Evolutionary conservation across 495 filamentous ascomycete genomes (phyloP).

Genomic region (Annulohypoxylon bovei): DNA sequence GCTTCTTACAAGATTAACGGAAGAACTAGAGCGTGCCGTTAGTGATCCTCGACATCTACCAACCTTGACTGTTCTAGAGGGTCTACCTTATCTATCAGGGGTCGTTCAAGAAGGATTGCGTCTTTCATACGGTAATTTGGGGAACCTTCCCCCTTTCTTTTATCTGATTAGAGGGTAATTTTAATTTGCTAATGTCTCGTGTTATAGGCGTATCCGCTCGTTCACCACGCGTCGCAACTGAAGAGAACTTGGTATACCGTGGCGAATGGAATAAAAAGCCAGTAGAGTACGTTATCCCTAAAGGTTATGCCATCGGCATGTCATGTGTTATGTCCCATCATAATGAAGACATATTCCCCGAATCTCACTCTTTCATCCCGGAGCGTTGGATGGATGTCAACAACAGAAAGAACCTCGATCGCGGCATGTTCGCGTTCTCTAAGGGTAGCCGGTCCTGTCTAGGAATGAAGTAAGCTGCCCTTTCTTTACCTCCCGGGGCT

Average conservation of each 20-base stretch:
- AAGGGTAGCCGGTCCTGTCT: slow-evolving; percentile 22
- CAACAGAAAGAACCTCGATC: slow-evolving; percentile 3
- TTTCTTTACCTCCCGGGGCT: background rate
- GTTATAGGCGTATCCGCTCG: slow-evolving; percentile 44
- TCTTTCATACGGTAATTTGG: slow-evolving; percentile 51
- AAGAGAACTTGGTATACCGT: slow-evolving; percentile 53
- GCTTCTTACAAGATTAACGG: slow-evolving; percentile 44
- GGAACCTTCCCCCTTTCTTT: background rate
- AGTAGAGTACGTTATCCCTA: slow-evolving; percentile 39
- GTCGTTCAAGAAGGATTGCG: slow-evolving; percentile 56
- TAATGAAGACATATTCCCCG: slow-evolving; percentile 22
- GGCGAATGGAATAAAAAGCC: slow-evolving; percentile 44
- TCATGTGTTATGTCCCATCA: slow-evolving; percentile 30
- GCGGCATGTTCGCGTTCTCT: slow-evolving; percentile 15
- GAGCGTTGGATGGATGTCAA: slow-evolving; percentile 20
- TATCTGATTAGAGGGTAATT: too few relatives aligned
- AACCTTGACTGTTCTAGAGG: slow-evolving; percentile 50
- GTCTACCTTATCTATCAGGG: slow-evolving; percentile 56
- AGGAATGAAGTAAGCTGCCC: slow-evolving; percentile 28
- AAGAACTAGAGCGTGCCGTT: slow-evolving; percentile 45
- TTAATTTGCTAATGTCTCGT: background rate
- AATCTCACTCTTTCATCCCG: slow-evolving; percentile 18
- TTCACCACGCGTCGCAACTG: slow-evolving; percentile 38
- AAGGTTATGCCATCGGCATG: slow-evolving; percentile 55
- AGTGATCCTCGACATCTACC: slow-evolving; percentile 31